Conservation (phyloP, 768 basidiomycete species). For the Tricholoma hemisulphureum region DNA sequence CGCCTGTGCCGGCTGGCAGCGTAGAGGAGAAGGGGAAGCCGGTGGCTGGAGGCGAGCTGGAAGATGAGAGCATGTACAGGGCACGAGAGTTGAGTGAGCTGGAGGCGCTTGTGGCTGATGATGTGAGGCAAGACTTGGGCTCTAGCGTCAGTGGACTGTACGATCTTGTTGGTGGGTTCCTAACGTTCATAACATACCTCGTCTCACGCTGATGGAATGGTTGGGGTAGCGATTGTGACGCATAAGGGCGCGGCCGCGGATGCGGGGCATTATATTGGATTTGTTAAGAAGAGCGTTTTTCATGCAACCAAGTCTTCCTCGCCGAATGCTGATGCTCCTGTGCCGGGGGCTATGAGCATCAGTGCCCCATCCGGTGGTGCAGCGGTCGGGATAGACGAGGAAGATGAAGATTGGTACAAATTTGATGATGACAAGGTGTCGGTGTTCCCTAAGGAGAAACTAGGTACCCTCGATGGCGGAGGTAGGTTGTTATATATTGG, state of each 20-base stretch:
- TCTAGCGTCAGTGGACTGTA: conserved; percentile 81
- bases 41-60: conserved; percentile 46
- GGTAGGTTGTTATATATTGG: conserved; percentile 37
- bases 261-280: conserved; percentile 94
- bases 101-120: conserved; percentile 58
- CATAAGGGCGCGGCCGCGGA: conserved; percentile 97
- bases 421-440: conserved; percentile 97
- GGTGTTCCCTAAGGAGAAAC: conserved; percentile 79
- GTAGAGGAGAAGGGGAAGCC: conserved; percentile 28
- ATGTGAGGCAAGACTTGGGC: conserved; percentile 66
- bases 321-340: conserved; percentile 14
- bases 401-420: conserved; percentile 90
- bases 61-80: conserved; percentile 65
- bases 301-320: conserved; percentile 36
- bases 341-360: conserved; percentile 4
- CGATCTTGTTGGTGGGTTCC: conserved; percentile 78
- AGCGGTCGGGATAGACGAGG: conserved; percentile 46
- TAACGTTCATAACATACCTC: background rate
- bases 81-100: conserved; percentile 65
- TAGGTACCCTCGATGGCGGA: conserved; percentile 84
- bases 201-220: background rate
- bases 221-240: conserved; percentile 75
- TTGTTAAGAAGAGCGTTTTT: conserved; percentile 77
- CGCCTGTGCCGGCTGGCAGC: conserved; percentile 15
- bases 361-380: conserved; percentile 17